A percentile compares a stretch with the other conserved stretches of the same genome.
These are phyloP conservation scores for Fusarium sp. DNA, from an alignment of 2,329 filamentous ascomycete species.

Conservation along the genomic window DNA sequence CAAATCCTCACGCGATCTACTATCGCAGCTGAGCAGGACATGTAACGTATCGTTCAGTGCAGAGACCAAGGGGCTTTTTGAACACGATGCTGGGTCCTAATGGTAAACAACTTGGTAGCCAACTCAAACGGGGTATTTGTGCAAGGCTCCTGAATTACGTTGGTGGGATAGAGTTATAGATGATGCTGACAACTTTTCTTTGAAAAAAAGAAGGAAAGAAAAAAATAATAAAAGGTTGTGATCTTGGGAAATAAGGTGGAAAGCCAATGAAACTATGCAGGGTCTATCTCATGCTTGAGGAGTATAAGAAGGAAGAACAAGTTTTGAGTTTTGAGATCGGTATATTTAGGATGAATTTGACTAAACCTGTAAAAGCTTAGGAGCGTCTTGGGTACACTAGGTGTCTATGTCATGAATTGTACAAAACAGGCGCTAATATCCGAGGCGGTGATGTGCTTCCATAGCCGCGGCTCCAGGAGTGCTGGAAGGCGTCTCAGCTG, in stretches of 20 bases:
- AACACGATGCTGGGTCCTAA: background rate
- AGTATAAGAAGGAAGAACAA: background rate
- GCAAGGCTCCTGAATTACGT: too few species aligned
- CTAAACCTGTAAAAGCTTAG: background rate
- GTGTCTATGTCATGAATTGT: too few species aligned
- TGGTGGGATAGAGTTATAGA: fast-evolving
- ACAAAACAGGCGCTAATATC: background rate
- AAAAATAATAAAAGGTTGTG: too few species aligned
- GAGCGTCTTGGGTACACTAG: background rate
- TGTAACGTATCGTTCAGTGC: background rate
- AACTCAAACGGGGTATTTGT: background rate
- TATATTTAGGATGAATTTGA: background rate
- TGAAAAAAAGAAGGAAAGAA: background rate
- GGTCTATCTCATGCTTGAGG: too few species aligned
- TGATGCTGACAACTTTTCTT: background rate
- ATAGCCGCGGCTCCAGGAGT: background rate
- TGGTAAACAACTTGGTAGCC: background rate
- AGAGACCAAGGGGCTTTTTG: background rate
- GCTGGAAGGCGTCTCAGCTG: background rate
- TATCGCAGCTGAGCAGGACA: background rate
- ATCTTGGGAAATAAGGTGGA: background rate
- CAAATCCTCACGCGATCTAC: background rate
- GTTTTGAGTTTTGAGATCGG: background rate
- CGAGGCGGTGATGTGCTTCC: background rate
- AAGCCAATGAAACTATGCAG: background rate